Base-by-base conservation (phyloP, 179 eudicot species). In the Silene vulgaris region DNA sequence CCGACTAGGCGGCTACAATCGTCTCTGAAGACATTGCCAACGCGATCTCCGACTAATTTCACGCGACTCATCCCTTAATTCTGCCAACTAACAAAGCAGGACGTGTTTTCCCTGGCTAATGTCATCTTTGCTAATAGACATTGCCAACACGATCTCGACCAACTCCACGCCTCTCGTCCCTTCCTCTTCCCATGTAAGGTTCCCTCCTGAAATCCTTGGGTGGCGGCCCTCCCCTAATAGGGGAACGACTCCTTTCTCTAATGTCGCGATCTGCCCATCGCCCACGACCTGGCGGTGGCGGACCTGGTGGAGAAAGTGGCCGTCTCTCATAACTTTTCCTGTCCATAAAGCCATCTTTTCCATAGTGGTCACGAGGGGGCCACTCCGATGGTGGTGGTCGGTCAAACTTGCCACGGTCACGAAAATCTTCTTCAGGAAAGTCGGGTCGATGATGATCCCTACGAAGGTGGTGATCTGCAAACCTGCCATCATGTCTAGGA, bases 211-310 rank as follows among this genome's bases (percentile, higher is more conserved):
- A 87, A 26, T 89, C 96, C 78, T 86, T 90, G 0, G 83, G 81
- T 4, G 86, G 87, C 50, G 83, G 84, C 61, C 87, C 85, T 32
- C 89, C 90, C 83, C 97, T 86, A 5, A 88, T 71, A 0, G 97
- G 96, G 40, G 98, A 89, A n/a, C 98, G 82, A 77, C 95, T 93
- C 74, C 97, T 89, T 75, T 88, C 89, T 84, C 96, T 86, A 14
- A 81, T 72, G 66, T 85, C 91, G 62, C 83, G 90, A 35, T 81
- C 87, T 57, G 81, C 81, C 89, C 90, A 87, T 66, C 88, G 83
- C 17, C 94, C 92, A 57, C 92, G 89, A 70, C 71, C 76, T 7
- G 83, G 72, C 8, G 86, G 78, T 12, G 86, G 79, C 5, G 86
- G 79, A 23, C 84, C 76, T 13, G 80, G 83, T 12, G 96, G 93